Evolutionary conservation across 208 protist genomes (phyloP).

Genomic region (Tritrichomonas musculus): DNA sequence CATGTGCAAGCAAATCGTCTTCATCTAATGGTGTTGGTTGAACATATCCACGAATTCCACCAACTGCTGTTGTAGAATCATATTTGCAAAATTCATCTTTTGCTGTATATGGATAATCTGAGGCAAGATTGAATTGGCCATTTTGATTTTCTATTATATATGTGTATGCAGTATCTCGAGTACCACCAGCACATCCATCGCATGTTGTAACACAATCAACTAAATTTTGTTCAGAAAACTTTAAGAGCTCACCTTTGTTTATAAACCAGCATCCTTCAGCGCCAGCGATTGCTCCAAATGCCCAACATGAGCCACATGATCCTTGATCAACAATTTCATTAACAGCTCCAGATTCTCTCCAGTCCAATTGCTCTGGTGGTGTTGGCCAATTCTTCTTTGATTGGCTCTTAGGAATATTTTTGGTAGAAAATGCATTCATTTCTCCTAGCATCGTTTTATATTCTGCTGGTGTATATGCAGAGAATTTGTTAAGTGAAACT

Average conservation of each 20-base stretch:
- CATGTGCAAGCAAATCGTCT: neutral
- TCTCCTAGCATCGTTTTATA: neutral
- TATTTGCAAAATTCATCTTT: neutral
- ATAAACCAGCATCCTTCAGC: slow-evolving; percentile 29
- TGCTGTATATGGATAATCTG: slow-evolving; percentile 10
- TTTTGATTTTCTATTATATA: slow-evolving; percentile 32
- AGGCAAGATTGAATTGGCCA: neutral
- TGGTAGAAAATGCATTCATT: neutral
- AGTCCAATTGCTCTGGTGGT: slow-evolving; percentile 50
- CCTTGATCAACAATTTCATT: slow-evolving; percentile 57
- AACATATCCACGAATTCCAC: neutral
- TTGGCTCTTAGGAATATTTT: neutral
- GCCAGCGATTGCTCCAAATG: slow-evolving; percentile 49
- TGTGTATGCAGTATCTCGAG: neutral
- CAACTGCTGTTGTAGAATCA: neutral
- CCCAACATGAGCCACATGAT: slow-evolving; percentile 61
- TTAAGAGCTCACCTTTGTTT: neutral
- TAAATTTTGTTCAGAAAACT: slow-evolving; percentile 38
- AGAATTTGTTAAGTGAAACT: neutral
- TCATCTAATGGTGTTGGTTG: slow-evolving; percentile 37
- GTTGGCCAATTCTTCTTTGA: neutral
- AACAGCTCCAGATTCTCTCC: slow-evolving; percentile 52
- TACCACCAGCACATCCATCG: slow-evolving; percentile 37
- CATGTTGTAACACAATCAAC: slow-evolving; percentile 41
- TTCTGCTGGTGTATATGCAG: neutral